Base-by-base conservation (phyloP, 345 rosid species). In the Salix udensis region DNA sequence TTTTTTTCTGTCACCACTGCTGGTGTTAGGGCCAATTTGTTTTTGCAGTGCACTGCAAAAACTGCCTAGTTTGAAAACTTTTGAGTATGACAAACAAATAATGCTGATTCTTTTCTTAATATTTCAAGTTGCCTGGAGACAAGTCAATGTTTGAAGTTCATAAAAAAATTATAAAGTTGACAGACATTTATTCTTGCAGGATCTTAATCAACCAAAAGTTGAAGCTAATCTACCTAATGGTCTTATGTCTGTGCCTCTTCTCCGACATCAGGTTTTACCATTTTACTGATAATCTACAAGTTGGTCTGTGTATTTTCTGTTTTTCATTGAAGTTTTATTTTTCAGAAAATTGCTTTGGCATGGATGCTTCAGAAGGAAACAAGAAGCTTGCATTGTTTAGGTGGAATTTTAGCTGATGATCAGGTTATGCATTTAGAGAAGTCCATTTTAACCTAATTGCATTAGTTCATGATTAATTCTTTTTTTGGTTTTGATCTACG, bases 341-440 rank as follows among this genome's bases (percentile, higher is more conserved):
- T 75, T 72, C 88, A 96, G 99, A 96, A 89, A 87, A 96, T 96
- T 88, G 99, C 99, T 76, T 83, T 96, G 90, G 87, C 92, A 30
- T 96, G 98, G 98, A 96, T 91, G 98, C 90, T 90, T 84, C 97
- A 90, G 76, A 95, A 89, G 84, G 97, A 95, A 88, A 90, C 88
- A 40, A 91, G 88, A 87, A 90, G 97, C 78, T 79, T 85, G 58
- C 91, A 87, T 72, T 96, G 97, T 76, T 79, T 87, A 79, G 99
- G 99, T 76, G 99, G 99, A 84, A 95, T 96, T 78, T 84, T 96
- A 85, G 99, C 99, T 70, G 99, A 96, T 88, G 99, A 96, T 81
- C 98, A 96, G 96, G 99, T 94, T 71, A 71, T 58, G 82, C 55
- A n/a, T 72, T 21, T 61, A 42, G 67, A 42, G 53, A 69, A 72